Evolutionary conservation across 1,284 basidiomycete genomes (phyloP).

Genomic region (Mycena sp.): DNA sequence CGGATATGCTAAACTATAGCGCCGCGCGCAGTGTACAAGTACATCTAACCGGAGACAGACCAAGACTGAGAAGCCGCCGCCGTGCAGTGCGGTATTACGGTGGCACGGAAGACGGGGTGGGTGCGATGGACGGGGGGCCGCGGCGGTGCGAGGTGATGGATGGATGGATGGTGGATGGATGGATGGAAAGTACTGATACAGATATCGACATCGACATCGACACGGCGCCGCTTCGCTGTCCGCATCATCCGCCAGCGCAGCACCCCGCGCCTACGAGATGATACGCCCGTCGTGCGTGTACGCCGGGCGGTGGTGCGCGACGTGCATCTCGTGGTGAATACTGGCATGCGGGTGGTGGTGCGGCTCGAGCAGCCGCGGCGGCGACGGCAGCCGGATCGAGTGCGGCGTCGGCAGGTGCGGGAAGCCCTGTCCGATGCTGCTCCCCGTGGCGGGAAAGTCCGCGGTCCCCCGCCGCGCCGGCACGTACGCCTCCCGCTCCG

Average conservation of each 20-base stretch:
- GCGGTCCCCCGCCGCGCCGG: conserved; percentile 11
- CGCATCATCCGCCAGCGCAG: neutral
- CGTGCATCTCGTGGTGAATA: conserved; percentile 35
- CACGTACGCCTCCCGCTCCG: neutral
- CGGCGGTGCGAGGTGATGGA: too few species aligned
- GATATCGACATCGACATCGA: neutral
- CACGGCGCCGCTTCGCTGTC: neutral
- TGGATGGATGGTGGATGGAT: conserved; percentile 9
- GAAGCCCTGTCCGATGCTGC: conserved; percentile 50
- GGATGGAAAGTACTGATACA: neutral
- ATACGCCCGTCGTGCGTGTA: conserved; percentile 53
- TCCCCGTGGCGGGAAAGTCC: conserved; percentile 27
- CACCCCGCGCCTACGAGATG: conserved; percentile 45
- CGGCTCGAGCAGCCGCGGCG: conserved; percentile 49
- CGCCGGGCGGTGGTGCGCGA: conserved; percentile 36
- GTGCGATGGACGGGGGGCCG: too few species aligned
- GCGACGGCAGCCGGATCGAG: conserved; percentile 53
- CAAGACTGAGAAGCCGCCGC: too few species aligned
- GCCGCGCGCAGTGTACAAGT: conserved; percentile 18
- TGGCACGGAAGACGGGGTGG: too few species aligned
- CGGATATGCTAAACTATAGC: conserved; percentile 27
- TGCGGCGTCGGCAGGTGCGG: conserved; percentile 51
- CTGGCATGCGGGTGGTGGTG: neutral
- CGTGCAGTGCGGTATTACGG: too few species aligned
- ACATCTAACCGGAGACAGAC: conserved; percentile 24